A percentile compares a stretch with the other conserved stretches of the same genome.
Evolutionary conservation across 148 eudicot genomes (phyloP).

Genomic region (Spergularia bocconei): DNA sequence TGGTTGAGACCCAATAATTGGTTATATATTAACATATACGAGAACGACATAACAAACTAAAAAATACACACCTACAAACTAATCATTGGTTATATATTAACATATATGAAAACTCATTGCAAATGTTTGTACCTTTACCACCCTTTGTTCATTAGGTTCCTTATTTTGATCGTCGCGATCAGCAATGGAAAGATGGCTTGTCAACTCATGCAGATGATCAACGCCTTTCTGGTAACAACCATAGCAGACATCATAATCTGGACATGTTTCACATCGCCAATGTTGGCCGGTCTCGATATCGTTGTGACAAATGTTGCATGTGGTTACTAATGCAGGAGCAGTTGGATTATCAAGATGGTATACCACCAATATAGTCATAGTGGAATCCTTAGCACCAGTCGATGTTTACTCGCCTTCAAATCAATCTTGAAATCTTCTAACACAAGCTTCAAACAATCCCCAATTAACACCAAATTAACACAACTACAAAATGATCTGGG

Average conservation of each 20-base stretch:
- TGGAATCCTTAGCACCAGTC: conserved; percentile 98
- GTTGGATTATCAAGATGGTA: conserved; percentile 99
- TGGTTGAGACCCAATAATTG: too few relatives aligned
- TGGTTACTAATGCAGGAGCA: conserved; percentile 92
- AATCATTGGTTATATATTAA: too few relatives aligned
- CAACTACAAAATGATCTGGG: too few relatives aligned
- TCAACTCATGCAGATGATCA: conserved; percentile 94
- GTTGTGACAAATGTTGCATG: conserved; percentile 75
- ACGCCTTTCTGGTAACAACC: conserved; percentile 70
- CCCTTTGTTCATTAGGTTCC: conserved; percentile 90
- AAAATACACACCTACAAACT: too few relatives aligned
- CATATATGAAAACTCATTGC: too few relatives aligned
- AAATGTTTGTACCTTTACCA: conserved; percentile 61
- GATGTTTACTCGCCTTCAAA: too few relatives aligned
- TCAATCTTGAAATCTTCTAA: too few relatives aligned
- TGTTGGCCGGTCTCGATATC: conserved; percentile 98
- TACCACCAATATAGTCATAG: conserved; percentile 98
- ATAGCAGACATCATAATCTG: conserved; percentile 93
- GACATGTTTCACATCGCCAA: conserved; percentile 97
- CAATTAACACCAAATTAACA: too few relatives aligned
- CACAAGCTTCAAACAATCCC: too few relatives aligned
- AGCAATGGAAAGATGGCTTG: conserved; percentile 72
- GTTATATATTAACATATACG: too few relatives aligned
- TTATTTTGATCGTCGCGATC: conserved; percentile 88
- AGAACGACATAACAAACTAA: too few relatives aligned